Evolutionary conservation across 306 rosid genomes (phyloP).

Genomic region (Canavalia gladiata): DNA sequence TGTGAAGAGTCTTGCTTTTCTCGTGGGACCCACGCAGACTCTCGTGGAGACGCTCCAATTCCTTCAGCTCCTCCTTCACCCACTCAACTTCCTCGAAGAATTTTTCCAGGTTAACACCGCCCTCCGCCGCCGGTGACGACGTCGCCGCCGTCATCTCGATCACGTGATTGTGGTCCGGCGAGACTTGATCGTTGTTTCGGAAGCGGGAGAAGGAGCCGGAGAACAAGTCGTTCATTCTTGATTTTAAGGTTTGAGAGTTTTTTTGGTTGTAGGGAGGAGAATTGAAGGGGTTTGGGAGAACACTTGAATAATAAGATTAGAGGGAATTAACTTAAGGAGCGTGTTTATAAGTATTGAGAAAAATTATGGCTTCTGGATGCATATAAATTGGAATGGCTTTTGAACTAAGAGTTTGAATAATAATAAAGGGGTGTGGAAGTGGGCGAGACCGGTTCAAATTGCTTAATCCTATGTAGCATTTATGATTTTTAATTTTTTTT

Average conservation of each 20-base stretch:
- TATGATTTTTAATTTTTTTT: not conserved
- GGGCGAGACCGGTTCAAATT: slow-evolving; percentile 47
- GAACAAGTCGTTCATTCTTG: slow-evolving; percentile 73
- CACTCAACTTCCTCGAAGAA: slow-evolving; percentile 78
- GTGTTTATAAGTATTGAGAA: slow-evolving; percentile 4
- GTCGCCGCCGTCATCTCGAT: slow-evolving; percentile 63
- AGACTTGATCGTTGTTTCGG: slow-evolving; percentile 58
- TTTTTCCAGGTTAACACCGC: slow-evolving; percentile 65
- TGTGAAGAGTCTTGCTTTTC: slow-evolving; percentile 81
- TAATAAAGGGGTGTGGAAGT: not conserved
- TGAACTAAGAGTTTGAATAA: slow-evolving; percentile 40
- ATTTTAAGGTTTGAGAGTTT: not conserved
- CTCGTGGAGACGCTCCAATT: slow-evolving; percentile 67
- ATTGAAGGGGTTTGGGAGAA: not conserved
- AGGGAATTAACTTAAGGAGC: not conserved
- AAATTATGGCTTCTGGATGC: not conserved
- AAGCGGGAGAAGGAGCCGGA: slow-evolving; percentile 73
- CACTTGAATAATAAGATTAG: not conserved
- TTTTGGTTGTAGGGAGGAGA: not conserved
- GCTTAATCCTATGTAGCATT: not conserved
- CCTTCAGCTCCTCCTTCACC: slow-evolving; percentile 75
- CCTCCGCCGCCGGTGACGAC: slow-evolving; percentile 32
- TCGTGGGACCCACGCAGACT: slow-evolving; percentile 66
- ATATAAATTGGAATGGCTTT: not conserved
- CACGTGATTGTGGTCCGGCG: slow-evolving; percentile 61